A percentile compares a stretch with the other conserved stretches of the same genome.
Conservation (phyloP, 129 eudicot species). For the Saposhnikovia divaricata region DNA sequence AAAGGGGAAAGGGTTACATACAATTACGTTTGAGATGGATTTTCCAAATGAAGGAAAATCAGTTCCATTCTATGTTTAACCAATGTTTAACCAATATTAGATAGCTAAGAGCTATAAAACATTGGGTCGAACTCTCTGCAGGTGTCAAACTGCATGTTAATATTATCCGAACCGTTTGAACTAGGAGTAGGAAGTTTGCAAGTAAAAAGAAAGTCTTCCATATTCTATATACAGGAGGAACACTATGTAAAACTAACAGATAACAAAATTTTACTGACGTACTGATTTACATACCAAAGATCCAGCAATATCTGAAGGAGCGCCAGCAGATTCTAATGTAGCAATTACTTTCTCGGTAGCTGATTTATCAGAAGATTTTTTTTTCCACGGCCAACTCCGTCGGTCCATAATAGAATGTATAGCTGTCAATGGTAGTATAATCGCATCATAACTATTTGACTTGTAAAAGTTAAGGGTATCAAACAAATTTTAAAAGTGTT, state of each 20-base stretch:
- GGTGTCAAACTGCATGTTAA: no score
- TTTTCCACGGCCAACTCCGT: constrained; percentile 99
- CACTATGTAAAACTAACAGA: background rate
- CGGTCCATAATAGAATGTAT: constrained; percentile 61
- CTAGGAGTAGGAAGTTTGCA: no score
- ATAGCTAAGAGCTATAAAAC: no score
- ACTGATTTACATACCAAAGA: constrained; percentile 41
- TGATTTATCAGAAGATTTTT: constrained; percentile 76
- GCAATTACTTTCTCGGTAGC: constrained; percentile 50
- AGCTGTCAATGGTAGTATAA: constrained; percentile 7
- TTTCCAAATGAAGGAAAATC: background rate
- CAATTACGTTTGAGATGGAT: background rate
- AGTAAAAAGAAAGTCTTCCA: no score
- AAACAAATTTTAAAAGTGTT: background rate
- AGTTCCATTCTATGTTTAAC: background rate
- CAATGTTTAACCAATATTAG: no score
- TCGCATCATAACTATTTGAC: background rate
- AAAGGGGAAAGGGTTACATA: background rate
- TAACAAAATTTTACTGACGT: background rate
- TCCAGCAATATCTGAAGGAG: constrained; percentile 33
- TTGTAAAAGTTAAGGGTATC: background rate
- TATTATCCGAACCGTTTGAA: no score
- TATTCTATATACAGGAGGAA: background rate
- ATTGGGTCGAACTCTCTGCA: no score
- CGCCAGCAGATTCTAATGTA: constrained; percentile 45